Percentiles rank a stretch among this genome's conserved stretches.
These are phyloP conservation scores for Debaryomyces udenii DNA, from an alignment of 1,139 yeast genomes.

Conservation along the genomic window DNA sequence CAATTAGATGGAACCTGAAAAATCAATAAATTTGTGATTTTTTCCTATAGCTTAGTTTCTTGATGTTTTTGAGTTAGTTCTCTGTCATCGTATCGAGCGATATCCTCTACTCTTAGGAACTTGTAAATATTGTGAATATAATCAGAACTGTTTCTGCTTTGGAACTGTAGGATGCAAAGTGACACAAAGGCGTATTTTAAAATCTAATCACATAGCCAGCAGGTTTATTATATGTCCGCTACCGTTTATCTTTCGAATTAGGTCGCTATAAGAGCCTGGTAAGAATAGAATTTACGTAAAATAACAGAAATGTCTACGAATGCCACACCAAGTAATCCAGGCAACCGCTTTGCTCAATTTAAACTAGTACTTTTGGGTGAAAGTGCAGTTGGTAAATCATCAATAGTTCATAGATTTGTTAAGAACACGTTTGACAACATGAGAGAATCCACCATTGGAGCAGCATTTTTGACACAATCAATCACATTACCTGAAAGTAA, in stretches of 20 bases:
- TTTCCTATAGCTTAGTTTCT: no score
- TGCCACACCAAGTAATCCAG: conserved; percentile 7
- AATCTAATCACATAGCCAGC: conserved; percentile 8
- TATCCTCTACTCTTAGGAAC: conserved; percentile 1
- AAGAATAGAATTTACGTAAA: neutral
- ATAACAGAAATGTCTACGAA: conserved; percentile 12
- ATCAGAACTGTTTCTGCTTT: conserved; percentile 1
- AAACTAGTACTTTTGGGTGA: conserved; percentile 51
- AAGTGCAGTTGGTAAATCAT: conserved; percentile 53
- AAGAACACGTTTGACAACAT: conserved; percentile 88
- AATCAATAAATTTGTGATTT: neutral
- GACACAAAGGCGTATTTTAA: conserved; percentile 7
- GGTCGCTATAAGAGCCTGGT: neutral
- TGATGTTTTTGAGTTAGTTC: no score
- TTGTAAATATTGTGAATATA: conserved; percentile 7
- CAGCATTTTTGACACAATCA: conserved; percentile 95
- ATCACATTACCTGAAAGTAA: conserved; percentile 45
- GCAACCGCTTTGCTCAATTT: conserved; percentile 40
- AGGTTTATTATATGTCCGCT: neutral
- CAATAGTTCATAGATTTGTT: conserved; percentile 49
- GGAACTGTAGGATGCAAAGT: neutral
- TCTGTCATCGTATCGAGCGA: no score
- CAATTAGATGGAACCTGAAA: conserved; percentile 13
- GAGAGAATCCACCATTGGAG: conserved; percentile 95
- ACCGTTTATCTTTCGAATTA: no score